Conservation (phyloP, 371 early-diverging fungal species). For the Mortierella sp. region DNA sequence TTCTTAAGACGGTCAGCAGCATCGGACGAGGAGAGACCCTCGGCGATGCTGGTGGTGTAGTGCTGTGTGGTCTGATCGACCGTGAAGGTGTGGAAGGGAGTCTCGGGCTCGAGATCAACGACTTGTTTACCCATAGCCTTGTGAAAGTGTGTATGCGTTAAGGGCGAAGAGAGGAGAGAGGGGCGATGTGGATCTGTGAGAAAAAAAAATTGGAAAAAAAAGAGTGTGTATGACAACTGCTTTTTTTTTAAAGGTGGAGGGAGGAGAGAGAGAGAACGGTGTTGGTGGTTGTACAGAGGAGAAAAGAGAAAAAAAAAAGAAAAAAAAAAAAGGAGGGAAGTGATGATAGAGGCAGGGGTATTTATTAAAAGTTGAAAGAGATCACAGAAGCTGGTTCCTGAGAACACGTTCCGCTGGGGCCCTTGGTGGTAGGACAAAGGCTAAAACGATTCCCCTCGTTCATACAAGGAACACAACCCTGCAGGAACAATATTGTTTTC, state of each 20-base stretch:
- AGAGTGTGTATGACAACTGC: conserved; percentile 8
- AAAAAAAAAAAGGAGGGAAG: not conserved
- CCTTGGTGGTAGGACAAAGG: conserved; percentile 4
- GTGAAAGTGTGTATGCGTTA: not conserved
- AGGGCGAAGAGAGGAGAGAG: conserved; percentile 77
- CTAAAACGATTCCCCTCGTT: not conserved
- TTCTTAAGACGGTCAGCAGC: conserved; percentile 65
- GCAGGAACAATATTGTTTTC: not conserved
- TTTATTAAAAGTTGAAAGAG: not conserved
- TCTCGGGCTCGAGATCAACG: conserved; percentile 49
- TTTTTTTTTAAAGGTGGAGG: not conserved
- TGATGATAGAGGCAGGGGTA: not conserved
- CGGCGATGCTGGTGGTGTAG: conserved; percentile 67
- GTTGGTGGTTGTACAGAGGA: not conserved
- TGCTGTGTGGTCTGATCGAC: conserved; percentile 66
- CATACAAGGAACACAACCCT: not conserved
- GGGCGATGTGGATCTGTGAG: not conserved
- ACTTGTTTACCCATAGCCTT: conserved; percentile 36
- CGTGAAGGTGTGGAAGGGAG: conserved; percentile 63
- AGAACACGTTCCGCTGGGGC: conserved; percentile 7
- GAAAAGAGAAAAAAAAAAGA: not conserved
- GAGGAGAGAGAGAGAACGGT: not conserved
- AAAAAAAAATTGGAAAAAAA: conserved; percentile 8
- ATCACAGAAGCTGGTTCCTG: not conserved
- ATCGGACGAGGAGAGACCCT: conserved; percentile 72